Conservation (phyloP, 495 filamentous ascomycete genomes). For the Penicillium diatomitis region DNA sequence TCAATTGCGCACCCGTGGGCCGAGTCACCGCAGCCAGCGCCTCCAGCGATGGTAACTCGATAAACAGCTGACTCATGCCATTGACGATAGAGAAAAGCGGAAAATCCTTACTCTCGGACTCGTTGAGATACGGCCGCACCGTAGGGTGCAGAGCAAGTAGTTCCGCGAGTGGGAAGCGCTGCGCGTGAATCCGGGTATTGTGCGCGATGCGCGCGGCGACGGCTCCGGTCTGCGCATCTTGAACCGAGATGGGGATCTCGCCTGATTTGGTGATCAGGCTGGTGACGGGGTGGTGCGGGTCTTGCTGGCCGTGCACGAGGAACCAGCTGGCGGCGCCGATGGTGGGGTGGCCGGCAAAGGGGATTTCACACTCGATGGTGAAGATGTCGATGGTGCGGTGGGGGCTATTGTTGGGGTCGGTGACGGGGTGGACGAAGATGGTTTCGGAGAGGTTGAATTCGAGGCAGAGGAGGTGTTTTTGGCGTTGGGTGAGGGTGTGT, state of each 20-base stretch:
- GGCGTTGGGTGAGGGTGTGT: constrained; percentile 21
- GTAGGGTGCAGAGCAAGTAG: constrained; percentile 25
- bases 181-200: constrained; percentile 52
- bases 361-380: constrained; percentile 50
- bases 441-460: constrained; percentile 87
- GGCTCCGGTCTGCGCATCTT: constrained; percentile 4
- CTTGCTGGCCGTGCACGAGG: constrained; percentile 15
- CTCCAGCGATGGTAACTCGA: constrained; percentile 39
- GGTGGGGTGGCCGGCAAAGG: constrained; percentile 73
- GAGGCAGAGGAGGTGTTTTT: constrained; percentile 47
- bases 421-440: constrained; percentile 56
- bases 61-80: constrained; percentile 61
- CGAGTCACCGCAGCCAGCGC: constrained; percentile 23
- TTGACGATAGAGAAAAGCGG: constrained; percentile 32
- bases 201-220: constrained; percentile 55
- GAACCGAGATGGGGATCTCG: constrained; percentile 38
- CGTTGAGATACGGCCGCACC: constrained; percentile 15
- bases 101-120: constrained; percentile 7
- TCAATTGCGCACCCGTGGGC: constrained; percentile 15
- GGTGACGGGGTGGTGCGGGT: constrained; percentile 18
- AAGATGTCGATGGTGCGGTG: constrained; percentile 60
- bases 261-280: constrained; percentile 56
- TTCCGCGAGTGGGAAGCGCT: constrained; percentile 18
- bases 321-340: constrained; percentile 58
- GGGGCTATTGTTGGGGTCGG: constrained; percentile 3